Conservation (phyloP, 352 stramenopile genomes). For the Elongisporangium senticosum region DNA sequence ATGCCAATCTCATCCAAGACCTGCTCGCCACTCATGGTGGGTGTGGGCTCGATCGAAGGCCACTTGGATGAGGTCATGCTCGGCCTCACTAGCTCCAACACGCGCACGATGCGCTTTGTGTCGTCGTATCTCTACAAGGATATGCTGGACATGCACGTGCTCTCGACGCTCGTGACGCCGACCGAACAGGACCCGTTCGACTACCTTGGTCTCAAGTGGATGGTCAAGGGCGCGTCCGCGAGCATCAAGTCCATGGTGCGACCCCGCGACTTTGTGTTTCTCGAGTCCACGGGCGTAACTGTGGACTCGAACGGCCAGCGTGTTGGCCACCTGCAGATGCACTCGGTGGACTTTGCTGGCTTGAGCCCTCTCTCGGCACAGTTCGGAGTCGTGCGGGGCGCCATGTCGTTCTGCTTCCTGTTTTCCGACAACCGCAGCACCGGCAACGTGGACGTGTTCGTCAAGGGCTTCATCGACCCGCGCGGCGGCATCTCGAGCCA, state of each 20-base stretch:
- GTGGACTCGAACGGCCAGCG: constrained; percentile 18
- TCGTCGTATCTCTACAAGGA: constrained; percentile 16
- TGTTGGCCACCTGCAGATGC: constrained; percentile 24
- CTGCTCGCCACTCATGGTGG: constrained; percentile 30
- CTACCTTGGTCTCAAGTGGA: constrained; percentile 41
- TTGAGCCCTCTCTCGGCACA: constrained; percentile 10
- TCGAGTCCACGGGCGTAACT: constrained; percentile 45
- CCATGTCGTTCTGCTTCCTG: constrained; percentile 27
- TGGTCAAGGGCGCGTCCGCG: constrained; percentile 36
- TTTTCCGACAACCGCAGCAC: constrained; percentile 15
- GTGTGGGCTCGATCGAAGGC: constrained; percentile 28
- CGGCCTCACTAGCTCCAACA: constrained; percentile 23
- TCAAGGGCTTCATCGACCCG: constrained; percentile 31
- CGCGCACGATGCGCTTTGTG: constrained; percentile 18
- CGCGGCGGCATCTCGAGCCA: constrained; percentile 16
- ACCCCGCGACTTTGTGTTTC: constrained; percentile 47
- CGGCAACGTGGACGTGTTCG: constrained; percentile 22
- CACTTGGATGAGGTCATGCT: constrained; percentile 65
- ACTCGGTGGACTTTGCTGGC: constrained; percentile 25
- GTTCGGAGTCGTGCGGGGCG: constrained; percentile 22
- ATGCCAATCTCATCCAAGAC: constrained; percentile 9
- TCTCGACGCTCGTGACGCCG: constrained; percentile 28
- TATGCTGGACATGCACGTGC: constrained; percentile 39
- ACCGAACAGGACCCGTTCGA: constrained; percentile 35
- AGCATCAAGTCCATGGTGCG: constrained; percentile 42